Percentiles rank a stretch among this genome's conserved stretches.
Evolutionary conservation across 257 asterid genomes (phyloP).

Genomic region (Cinchona pubescens): DNA sequence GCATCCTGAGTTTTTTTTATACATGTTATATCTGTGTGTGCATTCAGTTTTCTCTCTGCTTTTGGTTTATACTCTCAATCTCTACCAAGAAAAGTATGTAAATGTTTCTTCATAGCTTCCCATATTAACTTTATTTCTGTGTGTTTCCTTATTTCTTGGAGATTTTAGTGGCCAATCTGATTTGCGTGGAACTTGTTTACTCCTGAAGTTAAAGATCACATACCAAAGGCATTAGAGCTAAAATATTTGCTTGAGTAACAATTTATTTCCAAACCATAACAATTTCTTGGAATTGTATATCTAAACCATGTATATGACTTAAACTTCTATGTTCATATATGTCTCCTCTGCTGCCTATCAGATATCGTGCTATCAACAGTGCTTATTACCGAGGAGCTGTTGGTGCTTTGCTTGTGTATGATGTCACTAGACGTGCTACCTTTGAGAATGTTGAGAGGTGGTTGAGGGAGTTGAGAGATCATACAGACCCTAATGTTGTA

Average conservation of each 20-base stretch:
- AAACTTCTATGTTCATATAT: neutral
- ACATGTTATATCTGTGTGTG: neutral
- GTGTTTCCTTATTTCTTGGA: neutral
- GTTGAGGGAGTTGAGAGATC: slow-evolving; percentile 27
- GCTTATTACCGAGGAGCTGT: slow-evolving; percentile 28
- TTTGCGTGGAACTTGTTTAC: neutral
- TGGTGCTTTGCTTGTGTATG: slow-evolving; percentile 26
- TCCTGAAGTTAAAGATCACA: neutral
- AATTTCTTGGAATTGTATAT: neutral
- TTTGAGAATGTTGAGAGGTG: slow-evolving; percentile 26
- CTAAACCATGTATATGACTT: neutral
- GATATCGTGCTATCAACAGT: slow-evolving; percentile 25
- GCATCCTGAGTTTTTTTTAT: neutral
- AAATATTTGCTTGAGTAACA: neutral
- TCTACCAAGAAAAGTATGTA: neutral
- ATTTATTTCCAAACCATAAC: neutral
- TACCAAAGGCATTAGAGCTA: neutral
- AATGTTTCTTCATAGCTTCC: neutral
- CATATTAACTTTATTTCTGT: neutral
- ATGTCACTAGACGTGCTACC: slow-evolving; percentile 23
- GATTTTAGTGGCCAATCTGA: neutral
- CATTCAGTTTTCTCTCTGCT: neutral
- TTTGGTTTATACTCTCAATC: neutral
- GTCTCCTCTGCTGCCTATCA: neutral
- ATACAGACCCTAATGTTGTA: slow-evolving; percentile 24